Evolutionary conservation across 1,139 yeast genomes (phyloP).

Genomic region (Pichia sp.): DNA sequence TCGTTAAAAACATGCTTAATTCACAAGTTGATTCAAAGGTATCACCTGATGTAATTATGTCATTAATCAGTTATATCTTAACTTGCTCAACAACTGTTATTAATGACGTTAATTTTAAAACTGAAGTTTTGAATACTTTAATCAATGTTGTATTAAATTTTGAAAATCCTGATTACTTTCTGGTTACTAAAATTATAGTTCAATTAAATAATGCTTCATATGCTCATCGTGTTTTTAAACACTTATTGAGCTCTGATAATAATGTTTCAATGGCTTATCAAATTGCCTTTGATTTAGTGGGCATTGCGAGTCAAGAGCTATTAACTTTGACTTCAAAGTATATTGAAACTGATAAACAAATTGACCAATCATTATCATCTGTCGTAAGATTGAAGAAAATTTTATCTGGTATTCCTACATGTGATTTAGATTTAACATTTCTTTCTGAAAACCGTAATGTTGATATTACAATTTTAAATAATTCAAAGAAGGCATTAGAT

Average conservation of each 20-base stretch:
- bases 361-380: conserved; percentile 31
- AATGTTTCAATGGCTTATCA: conserved; percentile 68
- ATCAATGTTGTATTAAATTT: conserved; percentile 55
- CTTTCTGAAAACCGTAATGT: conserved; percentile 81
- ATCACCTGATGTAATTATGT: conserved; percentile 45
- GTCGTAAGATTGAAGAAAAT: conserved; percentile 53
- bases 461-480: conserved; percentile 74
- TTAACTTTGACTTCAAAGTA: conserved; percentile 52
- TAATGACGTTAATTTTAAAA: conserved; percentile 56
- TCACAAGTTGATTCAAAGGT: conserved; percentile 32
- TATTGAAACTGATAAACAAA: conserved; percentile 39
- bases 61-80: conserved; percentile 66
- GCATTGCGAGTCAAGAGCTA: conserved; percentile 88
- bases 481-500: conserved; percentile 75
- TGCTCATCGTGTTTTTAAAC: conserved; percentile 63
- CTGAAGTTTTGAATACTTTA: conserved; percentile 54
- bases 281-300: conserved; percentile 91
- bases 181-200: conserved; percentile 77
- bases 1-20: conserved; percentile 58
- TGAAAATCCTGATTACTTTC: conserved; percentile 67
- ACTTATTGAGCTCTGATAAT: conserved; percentile 40
- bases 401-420: conserved; percentile 87
- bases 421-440: conserved; percentile 88
- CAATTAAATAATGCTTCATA: conserved; percentile 72
- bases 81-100: conserved; percentile 65